These are phyloP conservation scores for Aspergillus sclerotiicarbonarius DNA, from an alignment of 495 filamentous ascomycete genomes.

Conservation along the genomic window DNA sequence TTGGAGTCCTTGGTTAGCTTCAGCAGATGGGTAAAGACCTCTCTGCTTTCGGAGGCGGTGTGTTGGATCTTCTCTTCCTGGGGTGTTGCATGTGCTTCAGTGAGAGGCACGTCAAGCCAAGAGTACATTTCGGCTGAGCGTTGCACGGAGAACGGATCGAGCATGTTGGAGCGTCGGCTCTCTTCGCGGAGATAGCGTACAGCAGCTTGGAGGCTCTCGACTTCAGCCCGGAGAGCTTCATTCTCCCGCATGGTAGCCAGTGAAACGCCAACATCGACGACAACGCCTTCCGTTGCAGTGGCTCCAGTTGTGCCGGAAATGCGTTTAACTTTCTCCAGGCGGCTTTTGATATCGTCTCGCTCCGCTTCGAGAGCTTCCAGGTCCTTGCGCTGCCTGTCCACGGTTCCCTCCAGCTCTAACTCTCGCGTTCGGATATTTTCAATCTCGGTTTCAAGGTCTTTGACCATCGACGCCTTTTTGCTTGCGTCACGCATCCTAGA, in stretches of 20 bases:
- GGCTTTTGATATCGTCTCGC: slow-evolving; percentile 71
- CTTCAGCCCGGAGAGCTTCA: slow-evolving; percentile 67
- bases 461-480: slow-evolving; percentile 50
- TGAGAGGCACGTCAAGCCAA: slow-evolving; percentile 66
- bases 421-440: slow-evolving; percentile 55
- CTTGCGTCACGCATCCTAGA: slow-evolving; percentile 54
- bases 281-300: slow-evolving; percentile 38
- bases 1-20: slow-evolving; percentile 60
- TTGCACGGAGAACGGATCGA: slow-evolving; percentile 58
- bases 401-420: slow-evolving; percentile 32
- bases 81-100: slow-evolving; percentile 38
- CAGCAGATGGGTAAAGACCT: slow-evolving; percentile 69
- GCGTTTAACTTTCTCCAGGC: slow-evolving; percentile 56
- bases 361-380: slow-evolving; percentile 57
- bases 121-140: slow-evolving; percentile 50
- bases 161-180: slow-evolving; percentile 61
- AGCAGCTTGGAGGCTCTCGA: slow-evolving; percentile 67
- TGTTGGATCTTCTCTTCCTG: slow-evolving; percentile 57
- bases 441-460: slow-evolving; percentile 56
- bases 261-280: slow-evolving; percentile 44
- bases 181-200: slow-evolving; percentile 79
- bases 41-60: slow-evolving; percentile 64
- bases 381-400: slow-evolving; percentile 42
- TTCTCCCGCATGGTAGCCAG: slow-evolving; percentile 69
- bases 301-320: slow-evolving; percentile 53